phyloP scores from a whole-genome alignment of 1,139 yeast species.

The Starmera stellimalicola region DNA sequence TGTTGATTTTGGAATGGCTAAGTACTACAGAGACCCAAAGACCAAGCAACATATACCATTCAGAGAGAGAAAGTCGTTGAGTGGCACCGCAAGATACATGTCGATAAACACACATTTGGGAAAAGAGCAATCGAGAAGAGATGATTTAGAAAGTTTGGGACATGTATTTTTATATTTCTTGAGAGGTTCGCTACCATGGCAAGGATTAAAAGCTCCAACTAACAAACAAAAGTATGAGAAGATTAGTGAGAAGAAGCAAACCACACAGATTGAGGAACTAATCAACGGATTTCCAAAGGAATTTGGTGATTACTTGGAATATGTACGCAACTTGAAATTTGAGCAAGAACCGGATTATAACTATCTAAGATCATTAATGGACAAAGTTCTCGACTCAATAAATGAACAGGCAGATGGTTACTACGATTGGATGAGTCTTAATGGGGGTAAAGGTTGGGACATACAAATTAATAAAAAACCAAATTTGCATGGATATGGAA shows the following conservation, averaged over 20 bases:
- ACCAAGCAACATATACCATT: constrained; percentile 94
- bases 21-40: constrained; percentile 91
- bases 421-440: constrained; percentile 79
- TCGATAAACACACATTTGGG: constrained; percentile 94
- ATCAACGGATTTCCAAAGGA: constrained; percentile 64
- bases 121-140: constrained; percentile 93
- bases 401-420: constrained; percentile 51
- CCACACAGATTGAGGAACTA: constrained; percentile 59
- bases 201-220: constrained; percentile 85
- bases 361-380: constrained; percentile 55
- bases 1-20: constrained; percentile 95
- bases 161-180: constrained; percentile 91
- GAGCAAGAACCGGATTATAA: constrained; percentile 76
- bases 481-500: constrained; percentile 72
- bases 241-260: constrained; percentile 69
- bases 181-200: constrained; percentile 97
- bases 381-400: constrained; percentile 54
- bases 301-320: constrained; percentile 67
- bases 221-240: constrained; percentile 77
- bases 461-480: constrained; percentile 70
- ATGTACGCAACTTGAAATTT: constrained; percentile 61
- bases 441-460: constrained; percentile 81
- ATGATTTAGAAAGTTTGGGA: constrained; percentile 92
- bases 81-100: constrained; percentile 98
- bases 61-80: constrained; percentile 88